Evolutionary conservation across 2,329 filamentous ascomycete species (phyloP), one percentile per base, ranked within the genome.

Genomic region (Pseudogymnoascus pannorum): DNA sequence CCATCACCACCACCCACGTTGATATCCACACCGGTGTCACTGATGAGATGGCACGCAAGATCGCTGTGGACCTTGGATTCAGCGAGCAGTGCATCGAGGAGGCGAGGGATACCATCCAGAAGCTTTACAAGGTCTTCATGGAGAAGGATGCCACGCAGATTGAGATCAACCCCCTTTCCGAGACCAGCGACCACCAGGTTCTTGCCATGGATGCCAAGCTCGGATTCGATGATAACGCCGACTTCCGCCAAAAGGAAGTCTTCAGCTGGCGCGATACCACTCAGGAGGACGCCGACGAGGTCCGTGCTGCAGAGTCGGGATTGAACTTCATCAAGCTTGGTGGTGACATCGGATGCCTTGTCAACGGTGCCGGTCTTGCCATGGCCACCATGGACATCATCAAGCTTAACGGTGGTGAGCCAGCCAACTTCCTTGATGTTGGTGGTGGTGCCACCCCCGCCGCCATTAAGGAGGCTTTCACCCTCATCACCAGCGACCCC

Each of bases 311-410:
- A 72, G 82, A 96, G 84, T 92, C 87, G 69, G 91, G 91, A 72
- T 86, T 99, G 69, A 99, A 99, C 87, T 99, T 99, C 82, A 99
- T 99, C 85, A 99, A 99, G 86, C 88, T 99, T 65, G 94, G 97
- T 74, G 94, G 94, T 75, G 94, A 99, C 75, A 99, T 99, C 75
- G 94, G 94, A 78, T 99, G 94, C 82, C 84, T 97, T 70, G 94
- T 99, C 81, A 99, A 99, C 81, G 94, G 94, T 75, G 94, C 94
- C 72, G 94, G 94, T 81, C 89, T 99, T 68, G 94, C 94, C 79
- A 99, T 99, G 94, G 94, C 94, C 66, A 99, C 94, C 75, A 99
- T 99, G 94, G 94, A 99, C 78, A 97, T 99, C 77, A 99, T 99
- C 85, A 97, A 99, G 87, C 86, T 99, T 66, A 99, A 97, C 80